These are phyloP conservation scores for Daedaleopsis sinensis DNA, from an alignment of 768 basidiomycete genomes.

Conservation along the genomic window DNA sequence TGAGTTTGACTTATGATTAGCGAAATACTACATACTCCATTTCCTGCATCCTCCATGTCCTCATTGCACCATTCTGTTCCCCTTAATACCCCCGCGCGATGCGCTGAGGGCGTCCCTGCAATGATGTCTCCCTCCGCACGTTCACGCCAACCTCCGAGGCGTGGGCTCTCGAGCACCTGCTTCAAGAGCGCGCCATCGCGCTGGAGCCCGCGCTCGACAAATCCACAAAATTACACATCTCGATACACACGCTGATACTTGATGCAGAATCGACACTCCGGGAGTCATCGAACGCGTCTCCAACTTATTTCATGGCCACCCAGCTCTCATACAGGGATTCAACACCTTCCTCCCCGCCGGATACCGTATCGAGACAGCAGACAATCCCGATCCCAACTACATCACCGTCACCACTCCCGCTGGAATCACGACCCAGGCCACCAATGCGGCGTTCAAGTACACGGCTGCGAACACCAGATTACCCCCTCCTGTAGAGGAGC, in stretches of 20 bases:
- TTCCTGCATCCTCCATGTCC: not conserved
- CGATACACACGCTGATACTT: not conserved
- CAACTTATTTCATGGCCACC: conserved; percentile 88
- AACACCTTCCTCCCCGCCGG: conserved; percentile 96
- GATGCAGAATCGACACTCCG: conserved; percentile 93
- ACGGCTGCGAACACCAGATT: conserved; percentile 12
- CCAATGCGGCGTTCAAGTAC: conserved; percentile 23
- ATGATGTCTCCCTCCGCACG: no score
- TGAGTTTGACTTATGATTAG: no score
- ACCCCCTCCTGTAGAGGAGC: not conserved
- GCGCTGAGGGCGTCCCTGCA: no score
- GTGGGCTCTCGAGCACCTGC: no score
- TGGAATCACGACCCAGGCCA: conserved; percentile 49
- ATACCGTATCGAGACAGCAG: conserved; percentile 84
- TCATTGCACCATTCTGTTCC: no score
- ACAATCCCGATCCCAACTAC: conserved; percentile 61
- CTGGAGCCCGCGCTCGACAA: no score
- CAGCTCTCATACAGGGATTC: conserved; percentile 92
- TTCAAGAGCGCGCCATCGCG: no score
- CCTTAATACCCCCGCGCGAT: no score
- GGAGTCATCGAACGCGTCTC: conserved; percentile 97
- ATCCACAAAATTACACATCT: not conserved
- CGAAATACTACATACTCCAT: no score
- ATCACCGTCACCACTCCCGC: conserved; percentile 82
- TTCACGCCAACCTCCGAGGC: no score